A percentile compares a stretch with the other conserved stretches of the same genome.
Evolutionary conservation across 306 rosid genomes (phyloP).

Genomic region (Gleditsia sinensis): DNA sequence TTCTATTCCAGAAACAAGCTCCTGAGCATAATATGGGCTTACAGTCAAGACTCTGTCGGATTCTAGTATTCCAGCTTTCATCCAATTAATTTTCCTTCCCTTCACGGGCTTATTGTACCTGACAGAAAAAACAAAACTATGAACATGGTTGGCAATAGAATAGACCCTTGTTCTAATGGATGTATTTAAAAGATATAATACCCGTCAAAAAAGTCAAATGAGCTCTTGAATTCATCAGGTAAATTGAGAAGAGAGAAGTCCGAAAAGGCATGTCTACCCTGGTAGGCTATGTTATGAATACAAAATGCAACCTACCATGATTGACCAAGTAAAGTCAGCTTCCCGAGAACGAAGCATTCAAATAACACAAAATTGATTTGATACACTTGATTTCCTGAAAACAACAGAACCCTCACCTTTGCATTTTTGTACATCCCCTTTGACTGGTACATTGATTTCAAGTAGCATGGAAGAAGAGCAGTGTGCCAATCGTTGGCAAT

Average conservation of each 20-base stretch:
- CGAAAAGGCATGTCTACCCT: constrained; percentile 59
- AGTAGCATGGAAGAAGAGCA: constrained; percentile 71
- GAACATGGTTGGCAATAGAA: neutral
- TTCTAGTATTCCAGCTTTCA: constrained; percentile 79
- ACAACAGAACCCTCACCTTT: constrained; percentile 41
- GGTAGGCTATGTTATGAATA: constrained; percentile 84
- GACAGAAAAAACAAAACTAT: constrained; percentile 25
- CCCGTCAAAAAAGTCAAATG: constrained; percentile 83
- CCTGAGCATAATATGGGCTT: constrained; percentile 73
- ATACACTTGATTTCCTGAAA: neutral
- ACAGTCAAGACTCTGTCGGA: constrained; percentile 67
- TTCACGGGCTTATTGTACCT: constrained; percentile 58
- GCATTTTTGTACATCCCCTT: constrained; percentile 58
- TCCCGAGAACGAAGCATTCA: neutral
- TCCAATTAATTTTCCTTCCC: constrained; percentile 88
- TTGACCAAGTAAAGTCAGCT: constrained; percentile 29
- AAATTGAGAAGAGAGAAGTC: constrained; percentile 67
- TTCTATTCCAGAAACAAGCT: constrained; percentile 53
- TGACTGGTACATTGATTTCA: constrained; percentile 60
- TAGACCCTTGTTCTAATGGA: neutral
- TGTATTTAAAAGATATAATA: constrained; percentile 32
- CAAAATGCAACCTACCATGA: constrained; percentile 69
- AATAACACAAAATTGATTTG: neutral
- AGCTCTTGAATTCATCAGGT: constrained; percentile 53
- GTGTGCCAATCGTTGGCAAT: constrained; percentile 84